Evolutionary conservation across 768 basidiomycete species (phyloP).

Genomic region (Termitomyces sp.): DNA sequence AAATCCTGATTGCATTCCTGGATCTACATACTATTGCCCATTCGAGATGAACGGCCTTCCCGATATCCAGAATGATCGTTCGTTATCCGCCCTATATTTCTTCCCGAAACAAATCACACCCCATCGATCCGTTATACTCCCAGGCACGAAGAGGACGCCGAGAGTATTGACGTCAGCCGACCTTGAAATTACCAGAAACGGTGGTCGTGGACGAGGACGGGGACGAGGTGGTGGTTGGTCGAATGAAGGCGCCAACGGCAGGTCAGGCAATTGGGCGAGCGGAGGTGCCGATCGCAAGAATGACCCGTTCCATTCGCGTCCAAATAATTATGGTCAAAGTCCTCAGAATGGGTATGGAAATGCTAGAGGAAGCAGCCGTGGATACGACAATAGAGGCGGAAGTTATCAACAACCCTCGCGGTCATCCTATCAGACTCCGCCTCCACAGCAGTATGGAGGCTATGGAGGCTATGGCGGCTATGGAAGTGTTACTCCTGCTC

Average conservation of each 20-base stretch:
- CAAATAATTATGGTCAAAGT: slow-evolving; percentile 32
- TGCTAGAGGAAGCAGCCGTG: slow-evolving; percentile 21
- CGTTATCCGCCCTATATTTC: slow-evolving; percentile 82
- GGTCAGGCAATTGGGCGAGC: slow-evolving; percentile 23
- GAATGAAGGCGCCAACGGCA: slow-evolving; percentile 12
- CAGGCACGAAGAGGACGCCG: slow-evolving; percentile 58
- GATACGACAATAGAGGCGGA: slow-evolving; percentile 30
- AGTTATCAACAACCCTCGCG: slow-evolving; percentile 33
- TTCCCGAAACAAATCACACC: slow-evolving; percentile 87
- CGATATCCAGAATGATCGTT: slow-evolving; percentile 85
- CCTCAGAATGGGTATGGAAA: slow-evolving; percentile 22
- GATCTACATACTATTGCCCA: slow-evolving; percentile 84
- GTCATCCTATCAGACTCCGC: slow-evolving; percentile 25
- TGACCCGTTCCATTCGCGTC: slow-evolving; percentile 45
- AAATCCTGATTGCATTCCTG: slow-evolving; percentile 87
- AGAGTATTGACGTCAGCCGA: slow-evolving; percentile 67
- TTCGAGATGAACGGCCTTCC: slow-evolving; percentile 55
- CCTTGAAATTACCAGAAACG: slow-evolving; percentile 60
- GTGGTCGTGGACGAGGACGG: slow-evolving; percentile 48
- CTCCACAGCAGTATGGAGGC: slow-evolving; percentile 29
- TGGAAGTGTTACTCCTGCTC: slow-evolving; percentile 10
- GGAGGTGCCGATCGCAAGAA: slow-evolving; percentile 35
- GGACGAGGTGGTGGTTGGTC: slow-evolving; percentile 36
- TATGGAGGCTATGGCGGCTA: slow-evolving; percentile 17
- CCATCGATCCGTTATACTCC: slow-evolving; percentile 81